Evolutionary conservation across 108 stramenopile species (phyloP).

Genomic region (Asterionellopsis glacialis): DNA sequence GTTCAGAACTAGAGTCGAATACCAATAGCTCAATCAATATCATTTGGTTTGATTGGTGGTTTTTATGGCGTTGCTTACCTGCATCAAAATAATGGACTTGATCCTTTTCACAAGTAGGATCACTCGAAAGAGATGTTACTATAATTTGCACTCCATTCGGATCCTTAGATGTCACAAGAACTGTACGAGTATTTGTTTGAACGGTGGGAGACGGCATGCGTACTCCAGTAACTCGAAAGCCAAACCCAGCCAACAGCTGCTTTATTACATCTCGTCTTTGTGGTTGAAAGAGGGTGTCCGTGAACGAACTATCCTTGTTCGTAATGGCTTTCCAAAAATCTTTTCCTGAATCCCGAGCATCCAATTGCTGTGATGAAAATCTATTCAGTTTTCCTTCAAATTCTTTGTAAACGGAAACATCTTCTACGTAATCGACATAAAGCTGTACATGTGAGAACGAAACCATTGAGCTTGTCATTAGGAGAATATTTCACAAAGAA

Average conservation of each 20-base stretch:
- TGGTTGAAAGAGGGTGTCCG: constrained; percentile 22
- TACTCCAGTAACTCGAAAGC: constrained; percentile 69
- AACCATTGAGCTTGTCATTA: constrained; percentile 2
- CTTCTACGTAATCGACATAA: constrained; percentile 53
- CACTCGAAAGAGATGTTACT: constrained; percentile 30
- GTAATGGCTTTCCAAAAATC: constrained; percentile 13
- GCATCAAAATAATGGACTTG: not conserved
- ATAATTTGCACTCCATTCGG: constrained; percentile 73
- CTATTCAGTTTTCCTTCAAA: constrained; percentile 47
- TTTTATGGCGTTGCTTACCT: not conserved
- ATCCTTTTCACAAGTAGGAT: not conserved
- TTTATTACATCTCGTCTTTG: constrained; percentile 71
- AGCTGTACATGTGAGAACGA: constrained; percentile 78
- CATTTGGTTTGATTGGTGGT: no score
- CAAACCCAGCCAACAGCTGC: constrained; percentile 78
- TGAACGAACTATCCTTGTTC: not conserved
- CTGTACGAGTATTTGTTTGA: constrained; percentile 31
- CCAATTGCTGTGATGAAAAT: constrained; percentile 9
- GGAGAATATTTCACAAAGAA: no score
- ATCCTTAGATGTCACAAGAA: constrained; percentile 76
- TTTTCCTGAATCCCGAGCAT: not conserved
- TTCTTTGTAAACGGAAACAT: constrained; percentile 54
- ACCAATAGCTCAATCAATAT: no score
- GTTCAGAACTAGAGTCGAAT: no score
- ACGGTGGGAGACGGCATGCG: constrained; percentile 22